Base-by-base conservation (phyloP, 352 stramenopile genomes). In the Globisporangium paddicum region DNA sequence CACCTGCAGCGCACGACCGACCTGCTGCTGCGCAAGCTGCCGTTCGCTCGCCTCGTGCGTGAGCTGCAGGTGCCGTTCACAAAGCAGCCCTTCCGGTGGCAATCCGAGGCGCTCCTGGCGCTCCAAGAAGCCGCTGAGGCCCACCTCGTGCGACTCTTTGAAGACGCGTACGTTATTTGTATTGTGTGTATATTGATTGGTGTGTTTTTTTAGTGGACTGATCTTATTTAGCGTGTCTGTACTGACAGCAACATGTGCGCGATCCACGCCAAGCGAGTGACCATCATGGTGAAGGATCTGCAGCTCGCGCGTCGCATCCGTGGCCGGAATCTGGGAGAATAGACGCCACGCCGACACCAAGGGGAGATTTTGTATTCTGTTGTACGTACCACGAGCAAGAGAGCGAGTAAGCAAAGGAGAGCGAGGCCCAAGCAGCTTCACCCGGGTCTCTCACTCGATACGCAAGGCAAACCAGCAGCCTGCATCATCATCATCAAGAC, bases 91-190 rank as follows among this genome's bases (percentile, higher is more conserved):
- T 97, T 94, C 68, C 79, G 89, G 53, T 98, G 93, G 90, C 90
- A 98, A 65, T 87, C 83, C 14, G 84, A 95, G 69, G 92, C 93
- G 44, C 70, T 98, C 52, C 66, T 98, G 51, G 97, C 97, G 46
- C 69, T 90, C 55, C 90, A 97, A 71, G 95, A 98, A 75, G 92
- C 95, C 18, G 75, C 92, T 1, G 96, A 99, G 77, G 94, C 93
- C 26, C 95, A 98, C 75, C 83, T 98, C 28, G 91, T 99, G 25
- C 82, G 82, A 49, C 79, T 98, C 52, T 99, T 99, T 77, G 95
- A 99, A 76, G 86, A 96, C 64, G 82, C 86, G 76, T 93, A 93
- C 67, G 79, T 89, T 53, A 10, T 21, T 16, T 16, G 2, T 34
- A 37, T 41, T 26, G 16, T 55, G 46, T 34, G 5, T 47, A 25